phyloP scores from a whole-genome alignment of 768 basidiomycete genomes.

The Chiua virens region DNA sequence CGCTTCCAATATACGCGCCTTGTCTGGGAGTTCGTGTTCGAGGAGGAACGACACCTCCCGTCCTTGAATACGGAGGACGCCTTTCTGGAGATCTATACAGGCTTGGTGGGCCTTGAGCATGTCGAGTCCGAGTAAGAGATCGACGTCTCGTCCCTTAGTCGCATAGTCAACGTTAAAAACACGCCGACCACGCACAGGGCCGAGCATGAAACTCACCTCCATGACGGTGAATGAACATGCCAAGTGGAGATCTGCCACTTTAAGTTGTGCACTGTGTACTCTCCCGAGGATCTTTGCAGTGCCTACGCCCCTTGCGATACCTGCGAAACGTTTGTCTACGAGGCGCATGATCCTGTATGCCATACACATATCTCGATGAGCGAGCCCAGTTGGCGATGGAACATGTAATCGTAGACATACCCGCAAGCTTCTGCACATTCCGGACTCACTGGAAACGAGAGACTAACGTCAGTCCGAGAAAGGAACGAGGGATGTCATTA shows the following conservation, averaged over 20 bases:
- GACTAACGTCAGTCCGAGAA: background rate
- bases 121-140: conserved; percentile 97
- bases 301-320: conserved; percentile 92
- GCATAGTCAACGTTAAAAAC: background rate
- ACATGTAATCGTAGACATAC: conserved; percentile 41
- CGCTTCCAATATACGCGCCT: conserved; percentile 52
- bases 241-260: conserved; percentile 77
- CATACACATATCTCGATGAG: conserved; percentile 1
- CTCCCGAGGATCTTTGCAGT: conserved; percentile 93
- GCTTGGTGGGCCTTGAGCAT: conserved; percentile 99
- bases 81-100: conserved; percentile 89
- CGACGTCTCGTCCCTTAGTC: conserved; percentile 82
- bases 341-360: conserved; percentile 83
- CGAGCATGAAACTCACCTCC: conserved; percentile 56
- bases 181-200: background rate
- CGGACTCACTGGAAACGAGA: conserved; percentile 67
- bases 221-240: conserved; percentile 94
- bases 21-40: conserved; percentile 92
- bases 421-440: conserved; percentile 90
- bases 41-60: conserved; percentile 86
- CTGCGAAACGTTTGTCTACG: conserved; percentile 81
- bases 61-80: conserved; percentile 88
- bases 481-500: background rate
- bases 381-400: background rate
- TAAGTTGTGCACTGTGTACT: conserved; percentile 91